Evolutionary conservation across 2,329 filamentous ascomycete species (phyloP), one percentile per base, ranked within the genome.

Genomic region (Alternaria sp.): DNA sequence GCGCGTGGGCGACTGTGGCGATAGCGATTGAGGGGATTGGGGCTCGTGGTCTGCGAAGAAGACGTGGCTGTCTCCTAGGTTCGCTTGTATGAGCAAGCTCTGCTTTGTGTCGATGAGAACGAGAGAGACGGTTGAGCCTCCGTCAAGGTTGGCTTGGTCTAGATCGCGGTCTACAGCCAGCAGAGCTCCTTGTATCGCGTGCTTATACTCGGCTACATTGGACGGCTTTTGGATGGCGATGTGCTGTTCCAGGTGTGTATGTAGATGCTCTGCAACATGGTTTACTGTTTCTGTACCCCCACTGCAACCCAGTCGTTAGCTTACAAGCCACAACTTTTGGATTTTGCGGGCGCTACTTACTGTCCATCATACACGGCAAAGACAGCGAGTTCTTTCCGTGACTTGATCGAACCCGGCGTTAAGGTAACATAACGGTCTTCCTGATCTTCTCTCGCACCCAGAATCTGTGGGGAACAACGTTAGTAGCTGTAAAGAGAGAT

Each of bases 331-430:
- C 26, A 36, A 15, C 30, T 21, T 19, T 32, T 12, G 11, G 28
- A 19, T 15, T 12, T 23, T 12, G 12, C 10, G 12, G 40, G 7
- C 4, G 11, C 11, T 21, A 59, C 70, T 32, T 69, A 74, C 71
- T 74, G 71, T 32, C 71, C 71, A 55, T 74, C 71, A 40, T 69
- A 71, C 2, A 74, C 69, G 12, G 66, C 71, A 36, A 67, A 74
- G 11, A 74, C 46, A 8, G 69, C 70, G 36, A 74, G 59, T 11
- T 73, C 62, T 47, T 73, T 72, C n/a, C 69, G 63, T 11, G 71
- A 69, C 17, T 67, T 69, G 3, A 74, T 25, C 6, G 60, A 57
- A 45, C 70, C 69, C 12, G 70, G 66, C 28, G 57, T 45, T 25
- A 73, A 54, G 6, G 61, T 61, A 9, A 69, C 66, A 46, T 69